These are phyloP conservation scores for Clitopilus passeckerianus DNA, from an alignment of 768 basidiomycete species.

Conservation along the genomic window DNA sequence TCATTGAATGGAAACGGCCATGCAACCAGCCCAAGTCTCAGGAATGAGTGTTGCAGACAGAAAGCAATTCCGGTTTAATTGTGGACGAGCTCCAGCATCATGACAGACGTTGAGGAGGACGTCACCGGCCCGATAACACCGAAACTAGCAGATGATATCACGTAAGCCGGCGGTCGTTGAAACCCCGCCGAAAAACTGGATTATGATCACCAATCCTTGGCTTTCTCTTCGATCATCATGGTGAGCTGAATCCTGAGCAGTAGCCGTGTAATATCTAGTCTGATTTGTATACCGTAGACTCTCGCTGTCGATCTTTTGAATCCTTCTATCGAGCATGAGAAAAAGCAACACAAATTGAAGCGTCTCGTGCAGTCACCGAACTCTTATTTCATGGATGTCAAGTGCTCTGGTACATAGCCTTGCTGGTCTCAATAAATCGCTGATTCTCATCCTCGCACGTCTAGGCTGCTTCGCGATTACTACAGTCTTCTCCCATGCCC, in stretches of 20 bases:
- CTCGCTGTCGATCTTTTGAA: constrained; percentile 98
- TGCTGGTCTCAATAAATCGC: background rate
- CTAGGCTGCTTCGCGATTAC: constrained; percentile 94
- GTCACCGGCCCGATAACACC: background rate
- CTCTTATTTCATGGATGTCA: constrained; percentile 99
- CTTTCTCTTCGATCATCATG: background rate
- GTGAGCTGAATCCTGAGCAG: background rate
- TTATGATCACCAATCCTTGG: background rate
- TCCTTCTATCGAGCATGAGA: constrained; percentile 84
- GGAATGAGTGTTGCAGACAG: background rate
- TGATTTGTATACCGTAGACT: constrained; percentile 44
- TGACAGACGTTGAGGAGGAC: background rate
- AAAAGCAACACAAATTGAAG: constrained; percentile 96
- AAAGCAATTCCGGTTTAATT: background rate
- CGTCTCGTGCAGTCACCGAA: constrained; percentile 97
- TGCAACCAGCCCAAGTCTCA: constrained; percentile 2
- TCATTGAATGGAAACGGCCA: constrained; percentile 8
- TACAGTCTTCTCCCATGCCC: constrained; percentile 98
- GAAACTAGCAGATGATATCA: background rate
- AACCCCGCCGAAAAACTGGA: background rate
- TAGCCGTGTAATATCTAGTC: background rate
- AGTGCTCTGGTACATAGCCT: constrained; percentile 78
- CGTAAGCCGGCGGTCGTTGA: background rate
- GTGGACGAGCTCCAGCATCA: background rate
- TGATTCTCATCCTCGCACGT: constrained; percentile 1